phyloP scores from a whole-genome alignment of 2,329 filamentous ascomycete genomes.

The Aspergillus cejpii region DNA sequence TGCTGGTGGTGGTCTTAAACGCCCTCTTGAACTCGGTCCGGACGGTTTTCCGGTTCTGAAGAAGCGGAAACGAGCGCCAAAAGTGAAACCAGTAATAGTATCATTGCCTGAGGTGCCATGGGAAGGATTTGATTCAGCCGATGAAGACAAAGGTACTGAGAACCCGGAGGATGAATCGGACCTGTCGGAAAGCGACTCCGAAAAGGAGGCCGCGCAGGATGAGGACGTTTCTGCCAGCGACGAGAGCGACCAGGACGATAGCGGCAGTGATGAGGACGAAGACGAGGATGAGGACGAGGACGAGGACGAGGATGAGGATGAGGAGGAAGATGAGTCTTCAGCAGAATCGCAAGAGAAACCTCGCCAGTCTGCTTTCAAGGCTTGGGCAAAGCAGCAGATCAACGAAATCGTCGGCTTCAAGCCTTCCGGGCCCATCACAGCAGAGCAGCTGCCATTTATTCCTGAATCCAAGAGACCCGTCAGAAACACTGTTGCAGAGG shows the following conservation, averaged over 20 bases:
- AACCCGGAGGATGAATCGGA: slow-evolving; percentile 26
- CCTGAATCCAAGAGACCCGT: slow-evolving; percentile 27
- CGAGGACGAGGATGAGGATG: slow-evolving; percentile 24
- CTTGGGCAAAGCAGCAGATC: slow-evolving; percentile 80
- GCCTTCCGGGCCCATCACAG: slow-evolving; percentile 38
- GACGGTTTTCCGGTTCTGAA: slow-evolving; percentile 74
- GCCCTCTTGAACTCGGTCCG: slow-evolving; percentile 72
- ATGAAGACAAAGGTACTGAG: slow-evolving; percentile 39
- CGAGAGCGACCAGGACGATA: slow-evolving; percentile 31
- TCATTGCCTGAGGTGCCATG: slow-evolving; percentile 36
- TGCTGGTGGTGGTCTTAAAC: slow-evolving; percentile 72
- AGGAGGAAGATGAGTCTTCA: slow-evolving; percentile 16
- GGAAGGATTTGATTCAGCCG: slow-evolving; percentile 43
- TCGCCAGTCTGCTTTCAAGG: slow-evolving; percentile 69
- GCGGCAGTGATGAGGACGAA: slow-evolving; percentile 11
- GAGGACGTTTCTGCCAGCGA: slow-evolving; percentile 25
- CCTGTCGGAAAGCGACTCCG: slow-evolving; percentile 6
- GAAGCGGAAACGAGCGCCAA: slow-evolving; percentile 67
- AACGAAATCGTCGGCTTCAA: slow-evolving; percentile 72
- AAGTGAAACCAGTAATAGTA: slow-evolving; percentile 32
- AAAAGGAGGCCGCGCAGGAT: slow-evolving; percentile 25
- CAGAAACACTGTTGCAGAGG: slow-evolving; percentile 33
- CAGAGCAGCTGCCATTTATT: slow-evolving; percentile 30
- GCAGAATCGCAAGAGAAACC: slow-evolving; percentile 24
- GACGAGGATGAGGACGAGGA: slow-evolving; percentile 18